Conservation (phyloP, 225 moss, liverwort and hornwort genomes). For the Pseudoscleropodium purum region DNA sequence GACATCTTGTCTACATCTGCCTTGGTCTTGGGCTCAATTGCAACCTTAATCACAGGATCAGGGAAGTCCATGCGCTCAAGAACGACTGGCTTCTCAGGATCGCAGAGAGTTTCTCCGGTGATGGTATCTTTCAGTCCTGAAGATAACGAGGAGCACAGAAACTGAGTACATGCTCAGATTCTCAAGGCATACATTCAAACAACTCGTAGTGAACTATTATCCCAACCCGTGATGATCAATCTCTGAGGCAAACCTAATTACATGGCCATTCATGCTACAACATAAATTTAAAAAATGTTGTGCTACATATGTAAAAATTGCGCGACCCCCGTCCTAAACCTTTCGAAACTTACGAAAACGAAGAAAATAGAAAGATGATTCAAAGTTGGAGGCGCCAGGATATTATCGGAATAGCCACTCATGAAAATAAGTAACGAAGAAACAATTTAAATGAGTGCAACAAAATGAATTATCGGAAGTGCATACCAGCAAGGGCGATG, state of each 20-base stretch:
- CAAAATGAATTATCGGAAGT: background rate
- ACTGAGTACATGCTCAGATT: background rate
- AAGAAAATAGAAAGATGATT: background rate
- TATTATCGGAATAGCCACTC: background rate
- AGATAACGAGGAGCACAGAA: background rate
- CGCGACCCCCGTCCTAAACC: background rate
- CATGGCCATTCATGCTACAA: background rate
- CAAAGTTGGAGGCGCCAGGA: background rate
- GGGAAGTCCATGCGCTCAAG: constrained; percentile 99
- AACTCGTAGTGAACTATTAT: background rate
- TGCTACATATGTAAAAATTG: background rate
- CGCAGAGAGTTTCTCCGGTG: constrained; percentile 91
- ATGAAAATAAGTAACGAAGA: background rate
- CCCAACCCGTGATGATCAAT: background rate
- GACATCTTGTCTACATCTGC: constrained; percentile 99
- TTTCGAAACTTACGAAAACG: background rate
- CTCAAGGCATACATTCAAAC: background rate
- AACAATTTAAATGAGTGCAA: background rate
- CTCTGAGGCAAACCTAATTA: background rate
- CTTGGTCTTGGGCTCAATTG: constrained; percentile 94
- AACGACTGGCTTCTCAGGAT: constrained; percentile 72
- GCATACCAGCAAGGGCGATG: constrained; percentile 65
- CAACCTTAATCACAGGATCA: constrained; percentile 97
- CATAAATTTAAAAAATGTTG: background rate
- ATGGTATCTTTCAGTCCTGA: constrained; percentile 88